A percentile compares a stretch with the other conserved stretches of the same genome.
Evolutionary conservation across 108 stramenopile genomes (phyloP).

Genomic region (Cyclostephanos tholiformis): DNA sequence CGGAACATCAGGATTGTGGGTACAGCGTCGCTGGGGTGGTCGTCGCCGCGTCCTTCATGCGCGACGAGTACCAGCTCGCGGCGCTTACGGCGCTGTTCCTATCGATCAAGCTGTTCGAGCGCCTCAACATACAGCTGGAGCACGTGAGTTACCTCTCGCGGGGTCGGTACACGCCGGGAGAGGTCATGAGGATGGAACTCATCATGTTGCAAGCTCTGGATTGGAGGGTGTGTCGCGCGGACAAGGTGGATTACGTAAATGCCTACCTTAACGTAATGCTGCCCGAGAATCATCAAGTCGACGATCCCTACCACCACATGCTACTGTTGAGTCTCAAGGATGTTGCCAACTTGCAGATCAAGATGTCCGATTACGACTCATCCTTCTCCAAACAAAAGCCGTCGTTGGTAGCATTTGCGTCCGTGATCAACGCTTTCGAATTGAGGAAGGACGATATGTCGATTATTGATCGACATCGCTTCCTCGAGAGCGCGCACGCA

Average conservation of each 20-base stretch:
- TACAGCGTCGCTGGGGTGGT: conserved; percentile 2
- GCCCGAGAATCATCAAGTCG: not conserved
- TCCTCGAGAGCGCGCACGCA: conserved; percentile 9
- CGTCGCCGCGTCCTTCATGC: not conserved
- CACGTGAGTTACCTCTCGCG: conserved; percentile 49
- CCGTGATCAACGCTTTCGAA: conserved; percentile 44
- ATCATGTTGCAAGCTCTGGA: conserved; percentile 31
- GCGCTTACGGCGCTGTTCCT: conserved; percentile 45
- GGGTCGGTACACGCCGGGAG: conserved; percentile 34
- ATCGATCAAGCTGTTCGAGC: conserved; percentile 44
- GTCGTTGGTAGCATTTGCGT: conserved; percentile 46
- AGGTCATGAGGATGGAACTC: conserved; percentile 43
- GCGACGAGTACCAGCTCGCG: conserved; percentile 47
- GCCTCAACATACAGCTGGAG: conserved; percentile 38
- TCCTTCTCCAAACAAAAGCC: conserved; percentile 18
- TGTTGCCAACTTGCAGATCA: conserved; percentile 42
- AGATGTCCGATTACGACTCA: conserved; percentile 45
- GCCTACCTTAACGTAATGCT: conserved; percentile 31
- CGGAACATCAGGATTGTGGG: not conserved
- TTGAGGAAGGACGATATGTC: conserved; percentile 29
- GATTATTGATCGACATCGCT: not conserved
- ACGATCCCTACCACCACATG: not conserved
- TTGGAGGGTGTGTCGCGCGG: conserved; percentile 37
- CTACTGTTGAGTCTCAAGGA: conserved; percentile 15
- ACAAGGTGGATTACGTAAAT: conserved; percentile 42